Base-by-base conservation (phyloP, 495 filamentous ascomycete species). In the Talaromyces trachyspermus region DNA sequence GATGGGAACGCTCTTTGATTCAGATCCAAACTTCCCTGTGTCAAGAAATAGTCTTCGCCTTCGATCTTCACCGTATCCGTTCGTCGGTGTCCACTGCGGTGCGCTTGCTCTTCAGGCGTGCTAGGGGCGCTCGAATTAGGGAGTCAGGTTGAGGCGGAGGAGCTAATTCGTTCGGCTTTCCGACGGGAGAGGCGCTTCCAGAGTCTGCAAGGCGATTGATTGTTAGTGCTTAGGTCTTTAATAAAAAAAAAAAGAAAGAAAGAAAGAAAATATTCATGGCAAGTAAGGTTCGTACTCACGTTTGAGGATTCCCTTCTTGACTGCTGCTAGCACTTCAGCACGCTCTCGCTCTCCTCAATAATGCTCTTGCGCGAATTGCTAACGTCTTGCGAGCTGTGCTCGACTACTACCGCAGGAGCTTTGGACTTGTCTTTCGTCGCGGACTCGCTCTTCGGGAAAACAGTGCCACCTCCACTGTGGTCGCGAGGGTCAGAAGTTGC, bases 221-320 rank as follows among this genome's bases (percentile, higher is more conserved):
- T n/a, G n/a, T n/a, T n/a, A n/a, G n/a, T n/a, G n/a, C n/a, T n/a
- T n/a, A n/a, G n/a, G n/a, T n/a, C n/a, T n/a, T n/a, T n/a, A n/a
- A n/a, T n/a, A n/a, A n/a, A n/a, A n/a, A n/a, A n/a, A n/a, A n/a
- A n/a, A n/a, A n/a, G n/a, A n/a, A 53, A 44, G 59, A 19, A 64
- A 41, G 45, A 52, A 32, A 36, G 5, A 46, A 30, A 20, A 48
- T 1, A 9, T 36, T 0, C 43, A 11, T n/a, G 12, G 49, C 1
- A 29, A 20, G 12, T 49, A 2, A 29, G 18, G n/a, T n/a, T n/a
- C n/a, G 9, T 25, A 74, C 86, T 52, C 75, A 92, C 90, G 85
- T 63, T 99, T 99, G 35, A 99, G 63, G 36, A 99, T 99, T 14
- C 92, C 91, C 63, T 91, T 95, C 53, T 85, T 86, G 12, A 97